Evolutionary conservation across 371 early-diverging fungal genomes (phyloP), one percentile per base, ranked within the genome.

Genomic region (Batrachochytrium dendrobatidis): DNA sequence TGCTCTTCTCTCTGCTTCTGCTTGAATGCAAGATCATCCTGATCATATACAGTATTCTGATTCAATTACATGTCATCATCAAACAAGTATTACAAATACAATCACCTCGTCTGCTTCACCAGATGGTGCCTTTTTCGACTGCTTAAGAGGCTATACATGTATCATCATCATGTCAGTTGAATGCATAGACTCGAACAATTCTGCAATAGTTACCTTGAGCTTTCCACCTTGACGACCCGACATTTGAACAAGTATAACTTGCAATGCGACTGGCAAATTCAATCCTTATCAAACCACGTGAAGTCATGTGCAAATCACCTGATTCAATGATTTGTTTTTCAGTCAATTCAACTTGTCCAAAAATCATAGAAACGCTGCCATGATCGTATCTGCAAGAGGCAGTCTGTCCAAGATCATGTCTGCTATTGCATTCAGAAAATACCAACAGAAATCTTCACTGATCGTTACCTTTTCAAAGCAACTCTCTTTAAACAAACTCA

Each of bases 1-100:
- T 77, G 75, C 71, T 92, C 91, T 66, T 90, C 91, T 68, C 76
- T 76, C 67, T 84, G 84, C 79, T 88, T 90, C 73, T 85, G 77
- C 81, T 87, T 86, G 83, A 87, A 87, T 55, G 86, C 87, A 50
- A 84, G 34, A 65, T 92, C 87, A 64, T 81, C 77, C 78, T 88
- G 63, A 15, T 2, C 1, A 44, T 45, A 20, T 29, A 26, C 6
- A 12, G 55, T 35, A 25, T 43, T 33, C 12, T 29, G 28, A 7
- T 33, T 35, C 10, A 33, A 35, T 15, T 17, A 53, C 10, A 34
- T 30, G n/a, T 39, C 39, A 53, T 15, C 39, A 39, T 39, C 20
- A 39, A 44, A 17, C 24, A 6, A 53, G 7, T 22, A 18, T 6
- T 10, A 26, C 22, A 28, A n/a, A 28, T n/a, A 26, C 22, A 28